phyloP scores from a whole-genome alignment of 176 grass and related monocot genomes.

The Cenchrus americanus region DNA sequence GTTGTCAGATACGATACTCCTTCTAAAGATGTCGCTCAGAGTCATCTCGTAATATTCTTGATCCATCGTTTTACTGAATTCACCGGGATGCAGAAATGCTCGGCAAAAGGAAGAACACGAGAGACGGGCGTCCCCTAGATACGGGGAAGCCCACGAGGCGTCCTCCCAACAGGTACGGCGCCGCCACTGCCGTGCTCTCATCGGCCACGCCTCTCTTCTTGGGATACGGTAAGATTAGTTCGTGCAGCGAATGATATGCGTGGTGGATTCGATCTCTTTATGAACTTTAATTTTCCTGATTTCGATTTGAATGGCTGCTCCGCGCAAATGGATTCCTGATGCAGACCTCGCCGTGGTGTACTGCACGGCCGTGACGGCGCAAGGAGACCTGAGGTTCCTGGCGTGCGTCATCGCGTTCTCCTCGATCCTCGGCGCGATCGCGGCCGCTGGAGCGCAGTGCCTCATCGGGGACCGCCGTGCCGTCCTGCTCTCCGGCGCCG shows the following conservation, averaged over 20 bases:
- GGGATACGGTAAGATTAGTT: constrained; percentile 40
- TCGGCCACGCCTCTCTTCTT: constrained; percentile 46
- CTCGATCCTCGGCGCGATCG: constrained; percentile 10
- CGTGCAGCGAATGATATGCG: neutral
- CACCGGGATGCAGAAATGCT: constrained; percentile 2
- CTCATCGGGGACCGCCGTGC: constrained; percentile 31
- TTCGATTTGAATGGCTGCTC: no score
- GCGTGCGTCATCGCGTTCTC: constrained; percentile 32
- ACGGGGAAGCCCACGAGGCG: constrained; percentile 31
- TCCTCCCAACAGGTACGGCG: constrained; percentile 10
- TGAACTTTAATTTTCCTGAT: neutral
- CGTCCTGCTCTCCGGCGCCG: constrained; percentile 35
- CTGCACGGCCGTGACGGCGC: constrained; percentile 36
- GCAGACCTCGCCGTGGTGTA: constrained; percentile 53
- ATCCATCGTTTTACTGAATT: constrained; percentile 23
- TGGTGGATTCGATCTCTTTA: neutral
- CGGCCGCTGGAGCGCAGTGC: constrained; percentile 19
- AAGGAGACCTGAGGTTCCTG: constrained; percentile 42
- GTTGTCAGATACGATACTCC: neutral
- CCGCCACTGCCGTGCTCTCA: constrained; percentile 16
- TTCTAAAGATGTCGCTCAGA: neutral
- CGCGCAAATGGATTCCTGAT: neutral
- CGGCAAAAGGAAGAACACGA: neutral
- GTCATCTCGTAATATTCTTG: neutral
- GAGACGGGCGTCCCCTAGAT: constrained; percentile 1